Base-by-base conservation (phyloP, 495 filamentous ascomycete species). In the Staphylotrichum tortipilum region DNA sequence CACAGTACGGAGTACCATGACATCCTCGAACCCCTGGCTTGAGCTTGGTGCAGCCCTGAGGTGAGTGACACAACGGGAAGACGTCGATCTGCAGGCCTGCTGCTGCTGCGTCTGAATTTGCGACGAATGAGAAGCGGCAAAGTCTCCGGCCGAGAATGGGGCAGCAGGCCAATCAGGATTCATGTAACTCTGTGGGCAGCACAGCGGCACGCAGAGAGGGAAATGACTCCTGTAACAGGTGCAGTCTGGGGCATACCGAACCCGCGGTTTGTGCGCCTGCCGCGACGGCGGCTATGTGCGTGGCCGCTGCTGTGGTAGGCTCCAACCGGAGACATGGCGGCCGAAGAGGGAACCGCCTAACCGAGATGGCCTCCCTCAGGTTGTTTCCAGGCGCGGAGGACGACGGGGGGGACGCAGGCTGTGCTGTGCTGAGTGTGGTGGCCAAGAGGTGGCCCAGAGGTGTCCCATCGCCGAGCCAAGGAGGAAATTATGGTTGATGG, bases 11-110 rank as follows among this genome's bases (percentile, higher is more conserved):
- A n/a, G n/a, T n/a, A n/a, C n/a, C n/a, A n/a, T n/a, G n/a, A n/a
- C n/a, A n/a, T n/a, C n/a, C n/a, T 35, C 19, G 29, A 49, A 49
- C 37, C 47, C 37, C 38, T 42, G 37, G 38, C 38, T 49, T 34
- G 47, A 41, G 47, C 47, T 28, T n/a, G n/a, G n/a, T n/a, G n/a
- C n/a, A n/a, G 29, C 47, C 47, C 34, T 49, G 37, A 26, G 29
- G 47, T 34, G 36, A 34, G 37, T 38, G 19, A 49, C 47, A 49
- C 47, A 49, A 41, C 37, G 47, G 44, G 37, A 33, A 41, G n/a
- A 24, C 47, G 47, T 41, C 36, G 19, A 18, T 42, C 21, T 42
- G 35, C 44, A 30, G 34, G n/a, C n/a, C n/a, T n/a, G n/a, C n/a
- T n/a, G n/a, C 22, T 37, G 30, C 30, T 24, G 24, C 23, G 11